Evolutionary conservation across 208 protist genomes (phyloP).

Genomic region (Jaenimonas drosophilae): DNA sequence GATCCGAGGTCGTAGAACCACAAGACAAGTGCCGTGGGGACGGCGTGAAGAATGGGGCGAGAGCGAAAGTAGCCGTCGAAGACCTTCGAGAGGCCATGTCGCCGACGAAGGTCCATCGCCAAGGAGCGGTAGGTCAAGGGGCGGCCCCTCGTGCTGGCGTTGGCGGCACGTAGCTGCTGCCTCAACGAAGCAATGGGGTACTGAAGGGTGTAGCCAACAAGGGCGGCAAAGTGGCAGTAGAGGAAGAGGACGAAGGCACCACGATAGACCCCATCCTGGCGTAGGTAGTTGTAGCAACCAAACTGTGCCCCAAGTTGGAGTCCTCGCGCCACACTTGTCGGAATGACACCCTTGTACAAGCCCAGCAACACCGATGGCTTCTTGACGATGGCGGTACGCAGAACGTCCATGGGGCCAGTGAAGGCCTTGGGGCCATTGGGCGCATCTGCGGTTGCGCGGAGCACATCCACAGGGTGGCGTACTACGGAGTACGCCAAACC

Average conservation of each 20-base stretch:
- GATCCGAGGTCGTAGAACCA: slow-evolving; percentile 42
- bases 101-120: slow-evolving; percentile 38
- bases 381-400: slow-evolving; percentile 44
- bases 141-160: slow-evolving; percentile 14
- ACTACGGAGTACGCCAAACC: slow-evolving; percentile 33
- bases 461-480: slow-evolving; percentile 71
- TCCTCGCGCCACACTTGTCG: slow-evolving; percentile 16
- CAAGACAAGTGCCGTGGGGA: slow-evolving; percentile 60
- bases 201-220: slow-evolving; percentile 31
- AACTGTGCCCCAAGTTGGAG: slow-evolving; percentile 49
- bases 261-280: slow-evolving; percentile 69
- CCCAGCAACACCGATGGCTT: slow-evolving; percentile 33
- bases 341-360: slow-evolving; percentile 43
- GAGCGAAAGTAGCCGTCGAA: slow-evolving; percentile 77
- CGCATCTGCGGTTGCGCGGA: slow-evolving; percentile 55
- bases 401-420: slow-evolving; percentile 38
- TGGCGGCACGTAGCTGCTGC: slow-evolving; percentile 49
- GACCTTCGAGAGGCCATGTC: slow-evolving; percentile 66
- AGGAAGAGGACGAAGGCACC: slow-evolving; percentile 41
- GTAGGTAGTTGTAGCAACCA: slow-evolving; percentile 66
- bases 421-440: slow-evolving; percentile 22
- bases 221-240: slow-evolving; percentile 56
- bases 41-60: slow-evolving; percentile 51
- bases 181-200: slow-evolving; percentile 63
- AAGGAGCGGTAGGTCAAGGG: slow-evolving; percentile 45